Evolutionary conservation across 2,329 filamentous ascomycete species (phyloP), one percentile per base, ranked within the genome.

Genomic region (Periconia sp.): DNA sequence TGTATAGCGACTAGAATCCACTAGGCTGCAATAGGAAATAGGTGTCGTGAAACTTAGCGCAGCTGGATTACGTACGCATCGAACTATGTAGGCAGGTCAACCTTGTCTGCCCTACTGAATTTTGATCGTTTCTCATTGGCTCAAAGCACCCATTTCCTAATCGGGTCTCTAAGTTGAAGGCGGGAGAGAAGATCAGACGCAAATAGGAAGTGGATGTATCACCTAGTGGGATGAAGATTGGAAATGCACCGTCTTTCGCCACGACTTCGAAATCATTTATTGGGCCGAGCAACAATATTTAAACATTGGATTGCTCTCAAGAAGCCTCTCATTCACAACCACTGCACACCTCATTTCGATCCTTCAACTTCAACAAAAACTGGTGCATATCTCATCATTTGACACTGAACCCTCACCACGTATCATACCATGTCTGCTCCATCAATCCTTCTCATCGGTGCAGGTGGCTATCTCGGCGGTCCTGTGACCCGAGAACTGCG

Each of bases 101-200:
- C 40, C 40, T 44, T 38, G 34, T 43, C 40, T 43, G 40, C 33
- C 40, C 6, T 32, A 44, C 40, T 44, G 40, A 33, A 44, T 38
- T 44, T 44, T 38, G 35, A 44, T 44, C 40, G 35, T 38, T 43
- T 44, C 33, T 37, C 40, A 44, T 44, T 44, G 34, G 40, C 40
- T 44, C 29, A 44, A 34, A 44, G 34, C 40, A 44, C 40, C 40
- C 40, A 44, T 44, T 44, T 38, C 40, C 40, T 44, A 44, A 44
- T 44, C 40, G 40, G 25, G 40, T 32, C 33, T 37, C 40, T 44
- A 44, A 38, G 21, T 38, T 38, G 33, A 38, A 38, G 41, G 35
- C 29, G 34, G 35, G 41, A 39, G 41, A 44, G 41, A 39, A 44
- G 34, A 39, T 39, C 13, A 44, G 34, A 44, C 41, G 26, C 34